Evolutionary conservation across 352 stramenopile genomes (phyloP).

Genomic region (Achlya hypogyna): DNA sequence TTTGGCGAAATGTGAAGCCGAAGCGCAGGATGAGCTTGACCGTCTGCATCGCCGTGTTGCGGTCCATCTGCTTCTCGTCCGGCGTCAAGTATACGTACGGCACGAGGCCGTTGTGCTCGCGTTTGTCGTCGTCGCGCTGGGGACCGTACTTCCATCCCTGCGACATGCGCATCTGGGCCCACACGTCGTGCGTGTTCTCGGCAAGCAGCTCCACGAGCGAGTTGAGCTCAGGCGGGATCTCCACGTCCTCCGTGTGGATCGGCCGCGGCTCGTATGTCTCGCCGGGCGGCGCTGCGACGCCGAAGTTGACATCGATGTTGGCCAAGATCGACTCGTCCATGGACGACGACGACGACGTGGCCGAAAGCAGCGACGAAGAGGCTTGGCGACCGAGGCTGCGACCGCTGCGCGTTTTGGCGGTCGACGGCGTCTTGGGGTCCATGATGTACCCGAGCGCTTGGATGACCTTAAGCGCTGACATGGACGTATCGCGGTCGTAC

Average conservation of each 20-base stretch:
- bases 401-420: neutral
- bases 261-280: conserved; percentile 53
- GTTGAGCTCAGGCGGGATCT: conserved; percentile 44
- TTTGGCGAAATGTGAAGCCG: conserved; percentile 57
- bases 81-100: conserved; percentile 72
- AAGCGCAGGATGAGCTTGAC: conserved; percentile 69
- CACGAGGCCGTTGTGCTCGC: conserved; percentile 64
- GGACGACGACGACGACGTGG: neutral
- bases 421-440: conserved; percentile 33
- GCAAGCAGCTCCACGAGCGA: conserved; percentile 65
- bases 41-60: conserved; percentile 75
- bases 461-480: conserved; percentile 71
- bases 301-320: conserved; percentile 50
- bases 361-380: neutral
- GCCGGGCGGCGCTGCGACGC: conserved; percentile 34
- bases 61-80: conserved; percentile 76
- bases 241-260: conserved; percentile 53
- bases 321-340: conserved; percentile 20
- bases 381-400: neutral
- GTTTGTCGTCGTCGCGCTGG: conserved; percentile 49
- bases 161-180: conserved; percentile 70
- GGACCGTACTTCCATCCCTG: conserved; percentile 72
- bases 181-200: conserved; percentile 78
- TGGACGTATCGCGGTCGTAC: conserved; percentile 73
- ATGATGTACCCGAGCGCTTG: conserved; percentile 61